Base-by-base conservation (phyloP, 208 protist species). In the Novymonas esmeraldas region DNA sequence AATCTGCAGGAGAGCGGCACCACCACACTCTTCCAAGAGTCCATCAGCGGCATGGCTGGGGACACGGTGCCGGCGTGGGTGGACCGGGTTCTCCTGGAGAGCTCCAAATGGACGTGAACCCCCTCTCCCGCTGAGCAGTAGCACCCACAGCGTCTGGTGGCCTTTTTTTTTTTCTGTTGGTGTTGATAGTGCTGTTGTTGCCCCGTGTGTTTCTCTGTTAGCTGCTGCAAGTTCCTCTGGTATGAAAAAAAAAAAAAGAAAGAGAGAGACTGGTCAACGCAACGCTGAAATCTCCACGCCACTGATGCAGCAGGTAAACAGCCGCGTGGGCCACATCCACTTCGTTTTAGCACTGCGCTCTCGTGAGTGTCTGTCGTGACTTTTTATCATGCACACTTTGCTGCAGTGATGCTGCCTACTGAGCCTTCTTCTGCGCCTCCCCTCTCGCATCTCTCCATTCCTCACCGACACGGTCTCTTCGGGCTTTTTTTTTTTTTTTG, bases 11-110 rank as follows among this genome's bases (percentile, higher is more conserved):
- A 65, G 7, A 62, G 79, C 4, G 70, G 60, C 11, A 87, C 92
- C 60, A 49, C 34, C 38, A 54, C 26, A 3, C 70, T 74, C 2
- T 95, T 92, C 69, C 51, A 89, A 31, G 42, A 73, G 29, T 76
- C 78, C 1, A 34, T 83, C 10, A 84, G 87, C 28, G 86, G 85
- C 0, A 70, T 67, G 39, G 89, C 84, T 0, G 77, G 79, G 11
- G 78, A 75, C 24, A 45, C 90, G 55, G 81, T 95, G 26, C 78
- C 78, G 0, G 42, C 20, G 2, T 91, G 82, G 83, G 85, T 92
- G 39, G 77, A 86, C 6, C 67, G 51, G 24, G 41, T 94, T 6
- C 76, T 90, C 0, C 26, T 64, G n/a, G 63, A 42, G 45, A 45
- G 13, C 38, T 61, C 41, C 0, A 38, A 55, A 10, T 13, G 26